Evolutionary conservation across 768 basidiomycete genomes (phyloP), one percentile per base, ranked within the genome.

Genomic region (Scleroderma bovista): DNA sequence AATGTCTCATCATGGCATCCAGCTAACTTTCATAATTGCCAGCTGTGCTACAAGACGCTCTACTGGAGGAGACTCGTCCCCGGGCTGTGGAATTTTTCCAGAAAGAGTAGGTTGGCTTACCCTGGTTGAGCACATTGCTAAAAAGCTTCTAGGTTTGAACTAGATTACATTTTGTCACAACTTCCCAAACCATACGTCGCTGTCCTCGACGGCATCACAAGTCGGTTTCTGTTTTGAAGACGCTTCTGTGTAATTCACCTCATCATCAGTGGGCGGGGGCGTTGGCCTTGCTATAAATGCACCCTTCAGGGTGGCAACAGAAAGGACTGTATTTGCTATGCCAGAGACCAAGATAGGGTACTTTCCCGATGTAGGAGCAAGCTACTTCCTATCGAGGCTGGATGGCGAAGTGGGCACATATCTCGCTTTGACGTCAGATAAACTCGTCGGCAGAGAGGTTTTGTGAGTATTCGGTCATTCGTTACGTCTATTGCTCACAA

Each of bases 371-470:
- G 94, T 99, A 22, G 96, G 96, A 17, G 87, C 86, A 24, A 93
- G 81, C 59, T 89, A 81, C 71, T 94, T 93, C 73, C 72, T 99
- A 44, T 84, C 93, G 33, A 80, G 85, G 55, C 69, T 97, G 52
- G 96, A 99, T 61, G 96, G 96, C 11, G 75, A 92, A 56, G 62
- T 98, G 40, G 96, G 96, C 37, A 87, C 92, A n/a, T 99, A 95
- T 72, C 80, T 98, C 38, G 91, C 83, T 11, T 70, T 99, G 56
- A 97, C 94, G 9, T 83, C 84, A 6, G 78, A 83, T 41, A 72
- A 72, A 0, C 50, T 98, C 47, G 73, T 61, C 36, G 96, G 95
- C 6, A 79, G 92, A 57, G 87, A 83, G 9, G 90, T 88, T 42
- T 95, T 90, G 92, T 93, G 58, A 73, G 90, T 76, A 45, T 17